Conservation (phyloP, 371 early-diverging fungal genomes). For the Ordospora pajunii region DNA sequence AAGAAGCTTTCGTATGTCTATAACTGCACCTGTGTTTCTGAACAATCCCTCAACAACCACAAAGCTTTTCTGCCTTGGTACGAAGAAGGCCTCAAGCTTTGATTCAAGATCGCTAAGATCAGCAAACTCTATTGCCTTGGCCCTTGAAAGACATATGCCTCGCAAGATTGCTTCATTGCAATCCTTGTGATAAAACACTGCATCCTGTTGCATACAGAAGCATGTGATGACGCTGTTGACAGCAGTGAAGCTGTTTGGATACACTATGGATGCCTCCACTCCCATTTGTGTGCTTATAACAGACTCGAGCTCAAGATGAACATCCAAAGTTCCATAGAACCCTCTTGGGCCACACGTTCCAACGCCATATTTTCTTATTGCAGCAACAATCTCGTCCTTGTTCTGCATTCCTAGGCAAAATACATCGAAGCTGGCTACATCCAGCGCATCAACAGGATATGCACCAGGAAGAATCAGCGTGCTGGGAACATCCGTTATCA, state of each 20-base stretch:
- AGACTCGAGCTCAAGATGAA: slow-evolving; percentile 86
- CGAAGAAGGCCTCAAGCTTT: slow-evolving; percentile 35
- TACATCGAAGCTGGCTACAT: slow-evolving; percentile 34
- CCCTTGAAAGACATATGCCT: slow-evolving; percentile 52
- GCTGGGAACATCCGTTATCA: not conserved
- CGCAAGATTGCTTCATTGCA: slow-evolving; percentile 55
- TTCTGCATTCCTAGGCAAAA: slow-evolving; percentile 26
- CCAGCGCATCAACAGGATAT: not conserved
- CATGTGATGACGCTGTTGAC: slow-evolving; percentile 86
- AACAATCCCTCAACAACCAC: slow-evolving; percentile 91
- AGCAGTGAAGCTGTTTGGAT: slow-evolving; percentile 88
- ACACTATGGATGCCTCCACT: slow-evolving; percentile 80
- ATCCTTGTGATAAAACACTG: slow-evolving; percentile 68
- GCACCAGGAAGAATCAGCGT: not conserved
- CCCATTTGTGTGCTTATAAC: slow-evolving; percentile 76
- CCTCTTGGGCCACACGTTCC: slow-evolving; percentile 93
- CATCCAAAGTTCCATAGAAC: slow-evolving; percentile 97
- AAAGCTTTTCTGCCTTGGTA: slow-evolving; percentile 68
- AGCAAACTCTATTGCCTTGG: slow-evolving; percentile 46
- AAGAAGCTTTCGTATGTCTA: slow-evolving; percentile 71
- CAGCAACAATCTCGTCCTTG: slow-evolving; percentile 71
- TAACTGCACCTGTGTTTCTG: slow-evolving; percentile 78
- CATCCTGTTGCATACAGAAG: slow-evolving; percentile 87
- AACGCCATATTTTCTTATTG: slow-evolving; percentile 86
- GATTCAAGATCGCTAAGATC: slow-evolving; percentile 41